Base-by-base conservation (phyloP, 2,329 filamentous ascomycete species). In the Fusarium dimerum region DNA sequence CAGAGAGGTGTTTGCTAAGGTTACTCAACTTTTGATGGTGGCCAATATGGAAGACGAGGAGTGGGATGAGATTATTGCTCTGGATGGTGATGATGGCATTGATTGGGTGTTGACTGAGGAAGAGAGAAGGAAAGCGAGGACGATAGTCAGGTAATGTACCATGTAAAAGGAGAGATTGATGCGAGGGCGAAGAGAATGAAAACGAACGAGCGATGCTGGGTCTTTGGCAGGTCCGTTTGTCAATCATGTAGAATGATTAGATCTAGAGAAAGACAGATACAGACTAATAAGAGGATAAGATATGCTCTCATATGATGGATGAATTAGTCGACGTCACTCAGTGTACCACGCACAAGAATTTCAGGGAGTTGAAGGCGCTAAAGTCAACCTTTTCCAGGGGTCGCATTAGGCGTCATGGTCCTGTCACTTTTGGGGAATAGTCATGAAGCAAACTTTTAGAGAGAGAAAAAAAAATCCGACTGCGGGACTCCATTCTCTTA, bases 1-100 rank as follows among this genome's bases (percentile, higher is more conserved):
- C 36, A 79, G 90, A 32, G 92, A 96, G 66, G 73, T 82, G 3
- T 96, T 97, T 74, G 79, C 81, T 29, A 84, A 86, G 65, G 89
- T 89, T 52, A 80, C 81, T 53, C 91, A 97, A 78, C 87, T 96
- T 63, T 84, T 89, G 51, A 84, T 95, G 78, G 84, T 96, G 15
- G 86, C 93, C 68, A 93, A 92, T 62, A 95, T 97, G 91, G 92
- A 97, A 68, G 90, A 94, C 34, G 92, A 97, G 52, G 93, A 97
- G 72, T 96, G 92, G 89, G 89, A 93, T 44, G 91, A 94, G 71
- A 72, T 92, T 39, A 66, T 71, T 7, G 73, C 79, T 40, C 53
- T 68, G 20, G 72, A 77, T 32, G 78, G 75, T 36, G 82, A 61
- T 12, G 86, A 83, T 45, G 88, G 83, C 11, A 84, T 94, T 66